Percentiles rank a stretch among this genome's conserved stretches.
Conservation (phyloP, 2,329 filamentous ascomycete genomes). For the Claviceps monticola region DNA sequence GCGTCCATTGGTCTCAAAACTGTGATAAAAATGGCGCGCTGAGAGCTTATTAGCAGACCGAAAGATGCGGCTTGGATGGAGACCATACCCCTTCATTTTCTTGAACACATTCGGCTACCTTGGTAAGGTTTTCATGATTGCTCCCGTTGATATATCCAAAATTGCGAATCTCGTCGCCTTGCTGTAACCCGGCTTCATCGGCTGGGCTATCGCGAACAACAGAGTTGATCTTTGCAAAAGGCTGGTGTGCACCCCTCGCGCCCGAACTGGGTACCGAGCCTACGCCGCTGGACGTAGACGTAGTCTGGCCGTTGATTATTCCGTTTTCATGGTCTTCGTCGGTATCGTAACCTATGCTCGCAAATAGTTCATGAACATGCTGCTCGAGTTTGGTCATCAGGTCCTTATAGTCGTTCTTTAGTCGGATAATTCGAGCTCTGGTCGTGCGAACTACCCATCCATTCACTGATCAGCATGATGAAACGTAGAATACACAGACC, state of each 20-base stretch:
- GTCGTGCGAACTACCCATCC: slow-evolving; percentile 69
- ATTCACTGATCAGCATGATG: slow-evolving; percentile 7
- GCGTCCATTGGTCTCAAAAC: slow-evolving; percentile 35
- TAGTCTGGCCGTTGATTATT: slow-evolving; percentile 2
- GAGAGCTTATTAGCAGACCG: slow-evolving; percentile 13
- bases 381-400: slow-evolving; percentile 75
- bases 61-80: neutral
- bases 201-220: slow-evolving; percentile 71
- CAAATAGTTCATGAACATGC: slow-evolving; percentile 80
- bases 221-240: slow-evolving; percentile 80
- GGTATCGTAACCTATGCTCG: slow-evolving; percentile 33
- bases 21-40: slow-evolving; percentile 61
- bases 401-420: slow-evolving; percentile 87
- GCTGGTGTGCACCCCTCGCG: slow-evolving; percentile 13
- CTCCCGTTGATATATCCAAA: slow-evolving; percentile 74
- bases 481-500: neutral
- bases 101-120: slow-evolving; percentile 79
- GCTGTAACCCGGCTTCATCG: slow-evolving; percentile 62
- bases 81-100: slow-evolving; percentile 73
- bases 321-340: slow-evolving; percentile 30
- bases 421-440: slow-evolving; percentile 70
- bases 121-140: slow-evolving; percentile 77
- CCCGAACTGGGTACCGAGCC: slow-evolving; percentile 20
- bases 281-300: slow-evolving; percentile 11
- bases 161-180: slow-evolving; percentile 66